Evolutionary conservation across 139 green algal species (phyloP), one percentile per base, ranked within the genome.

Genomic region (Picochlorum sp.): DNA sequence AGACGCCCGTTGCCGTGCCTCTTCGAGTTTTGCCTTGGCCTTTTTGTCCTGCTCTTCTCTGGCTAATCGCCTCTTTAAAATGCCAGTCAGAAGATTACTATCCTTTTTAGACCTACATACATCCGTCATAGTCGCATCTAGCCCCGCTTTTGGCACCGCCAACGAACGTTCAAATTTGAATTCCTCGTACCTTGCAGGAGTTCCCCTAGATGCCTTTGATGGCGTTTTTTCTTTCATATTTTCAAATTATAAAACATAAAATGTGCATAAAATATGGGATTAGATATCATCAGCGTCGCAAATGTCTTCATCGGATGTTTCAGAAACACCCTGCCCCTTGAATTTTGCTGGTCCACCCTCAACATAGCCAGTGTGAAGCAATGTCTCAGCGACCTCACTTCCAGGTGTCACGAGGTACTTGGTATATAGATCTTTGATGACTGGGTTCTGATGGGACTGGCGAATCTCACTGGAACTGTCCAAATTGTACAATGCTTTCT

Each of bases 401-500:
- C 60, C 50, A 38, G 73, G 73, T 9, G 20, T 9, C 21, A 24
- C 62, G 32, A 80, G 56, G 32, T 65, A 77, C 14, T 68, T 54
- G 23, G 69, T 62, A 56, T 79, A 79, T 30, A 79, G 21, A 30
- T 62, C 34, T 46, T 49, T 23, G 21, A 78, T 54, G 14, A 73
- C 49, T 3, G 73, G 69, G 59, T 73, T 80, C 37, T 77, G 47
- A 45, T 80, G 56, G 6, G 46, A 62, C 16, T 58, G 54, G 4
- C 73, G 61, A 56, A 73, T 34, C 56, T 30, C 32, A n/a, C 20
- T 30, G 21, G 61, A 45, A 49, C 68, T 62, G 38, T 76, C 73
- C 21, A 80, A 49, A 24, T 44, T 51, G 65, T 79, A 79, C 23
- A 79, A 28, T 32, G 60, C 73, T 47, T n/a, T 58, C 69, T 88